phyloP scores from a whole-genome alignment of 2,329 filamentous ascomycete species.

The Fusarium euwallaceae region DNA sequence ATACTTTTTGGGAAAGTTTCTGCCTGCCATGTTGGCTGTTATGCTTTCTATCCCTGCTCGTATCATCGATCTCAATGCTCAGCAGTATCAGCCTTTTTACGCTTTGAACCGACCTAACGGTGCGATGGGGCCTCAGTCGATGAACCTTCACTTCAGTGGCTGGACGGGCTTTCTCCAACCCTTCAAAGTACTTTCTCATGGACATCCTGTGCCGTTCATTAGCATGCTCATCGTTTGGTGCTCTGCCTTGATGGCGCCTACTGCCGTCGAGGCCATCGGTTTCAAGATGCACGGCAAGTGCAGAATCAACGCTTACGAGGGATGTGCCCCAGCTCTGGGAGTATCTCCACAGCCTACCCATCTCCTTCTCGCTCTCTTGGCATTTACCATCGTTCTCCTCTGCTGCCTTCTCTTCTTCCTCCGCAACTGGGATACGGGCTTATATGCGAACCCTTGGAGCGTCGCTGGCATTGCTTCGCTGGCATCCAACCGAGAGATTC shows the following conservation, averaged over 20 bases:
- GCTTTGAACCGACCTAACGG: constrained; percentile 56
- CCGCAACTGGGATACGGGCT: constrained; percentile 40
- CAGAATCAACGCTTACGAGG: constrained; percentile 31
- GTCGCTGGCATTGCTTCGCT: constrained; percentile 44
- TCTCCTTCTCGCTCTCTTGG: constrained; percentile 37
- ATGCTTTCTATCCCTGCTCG: constrained; percentile 57
- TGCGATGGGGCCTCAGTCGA: constrained; percentile 56
- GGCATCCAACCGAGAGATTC: constrained; percentile 43
- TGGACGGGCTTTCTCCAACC: constrained; percentile 54
- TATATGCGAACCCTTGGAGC: constrained; percentile 52
- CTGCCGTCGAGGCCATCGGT: constrained; percentile 44
- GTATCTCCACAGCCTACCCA: constrained; percentile 37
- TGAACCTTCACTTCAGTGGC: constrained; percentile 58
- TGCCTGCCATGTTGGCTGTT: constrained; percentile 58
- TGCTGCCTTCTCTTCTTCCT: constrained; percentile 37
- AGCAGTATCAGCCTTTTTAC: constrained; percentile 61
- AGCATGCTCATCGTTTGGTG: constrained; percentile 45
- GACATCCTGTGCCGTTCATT: constrained; percentile 44
- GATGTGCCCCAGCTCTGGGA: constrained; percentile 42
- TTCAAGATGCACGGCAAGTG: constrained; percentile 46
- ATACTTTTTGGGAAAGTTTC: constrained; percentile 59
- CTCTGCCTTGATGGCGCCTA: constrained; percentile 37
- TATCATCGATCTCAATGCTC: constrained; percentile 59
- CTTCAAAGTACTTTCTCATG: constrained; percentile 49
- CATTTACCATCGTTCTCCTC: constrained; percentile 36